These are phyloP conservation scores for Aureobasidium lini DNA, from an alignment of 2,329 filamentous ascomycete genomes.

Conservation along the genomic window DNA sequence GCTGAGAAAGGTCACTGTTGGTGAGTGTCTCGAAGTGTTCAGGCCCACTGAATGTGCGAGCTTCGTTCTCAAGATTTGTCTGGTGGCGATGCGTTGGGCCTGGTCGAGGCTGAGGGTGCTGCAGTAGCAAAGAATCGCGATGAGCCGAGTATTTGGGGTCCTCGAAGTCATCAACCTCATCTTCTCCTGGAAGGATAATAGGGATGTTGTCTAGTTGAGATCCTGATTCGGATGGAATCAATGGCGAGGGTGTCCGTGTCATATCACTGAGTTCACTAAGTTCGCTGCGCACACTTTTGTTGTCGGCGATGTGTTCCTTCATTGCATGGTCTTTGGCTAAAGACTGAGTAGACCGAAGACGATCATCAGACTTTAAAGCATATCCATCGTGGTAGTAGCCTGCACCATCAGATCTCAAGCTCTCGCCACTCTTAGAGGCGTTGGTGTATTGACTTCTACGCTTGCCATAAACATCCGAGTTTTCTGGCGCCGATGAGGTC, in stretches of 20 bases:
- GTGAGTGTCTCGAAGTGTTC: slow-evolving; percentile 21
- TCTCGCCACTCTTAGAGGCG: slow-evolving; percentile 49
- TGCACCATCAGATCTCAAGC: not conserved
- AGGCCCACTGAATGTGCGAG: slow-evolving; percentile 54
- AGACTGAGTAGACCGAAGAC: slow-evolving; percentile 34
- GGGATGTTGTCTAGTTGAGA: slow-evolving; percentile 2
- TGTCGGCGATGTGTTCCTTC: slow-evolving; percentile 19
- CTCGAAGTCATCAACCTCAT: not conserved
- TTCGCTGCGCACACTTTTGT: slow-evolving; percentile 27
- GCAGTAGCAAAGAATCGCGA: slow-evolving; percentile 69
- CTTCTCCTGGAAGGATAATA: not conserved
- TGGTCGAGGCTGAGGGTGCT: slow-evolving; percentile 70
- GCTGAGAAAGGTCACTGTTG: slow-evolving; percentile 29
- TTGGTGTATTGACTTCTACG: slow-evolving; percentile 52
- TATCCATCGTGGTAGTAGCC: slow-evolving; percentile 46
- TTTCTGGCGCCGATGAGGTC: slow-evolving; percentile 74
- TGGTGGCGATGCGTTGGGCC: slow-evolving; percentile 69
- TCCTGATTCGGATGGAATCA: slow-evolving; percentile 46
- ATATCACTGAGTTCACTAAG: slow-evolving; percentile 24
- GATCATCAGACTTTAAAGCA: slow-evolving; percentile 53
- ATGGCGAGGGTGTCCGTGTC: slow-evolving; percentile 42
- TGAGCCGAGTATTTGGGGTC: slow-evolving; percentile 71
- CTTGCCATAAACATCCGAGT: slow-evolving; percentile 59
- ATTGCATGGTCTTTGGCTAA: slow-evolving; percentile 18
- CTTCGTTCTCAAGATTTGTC: slow-evolving; percentile 64